Evolutionary conservation across 2,329 filamentous ascomycete genomes (phyloP), one percentile per base, ranked within the genome.

Genomic region (Pyricularia grisea): DNA sequence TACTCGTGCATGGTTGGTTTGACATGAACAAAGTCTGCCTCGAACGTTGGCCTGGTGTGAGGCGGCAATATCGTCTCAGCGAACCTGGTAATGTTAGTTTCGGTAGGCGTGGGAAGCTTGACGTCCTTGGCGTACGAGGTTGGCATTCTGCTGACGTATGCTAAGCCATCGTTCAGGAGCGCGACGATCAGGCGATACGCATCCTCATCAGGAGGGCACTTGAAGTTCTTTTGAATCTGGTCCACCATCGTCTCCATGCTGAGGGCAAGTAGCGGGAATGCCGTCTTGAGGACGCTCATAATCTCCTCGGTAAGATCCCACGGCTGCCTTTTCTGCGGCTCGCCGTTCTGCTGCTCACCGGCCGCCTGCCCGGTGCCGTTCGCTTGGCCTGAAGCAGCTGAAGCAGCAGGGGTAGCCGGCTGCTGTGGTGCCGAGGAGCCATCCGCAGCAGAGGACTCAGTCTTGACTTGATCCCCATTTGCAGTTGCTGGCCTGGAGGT

Each of bases 211-310:
- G 94, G 94, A 17, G 94, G 94, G 75, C 95, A 98, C 81, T 99
- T 99, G 87, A 99, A 99, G 80, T 98, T 91, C 83, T 98, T 98
- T 78, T 95, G 92, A 70, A 99, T 97, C 79, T 98, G 94, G 77
- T 99, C 95, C 33, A 98, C 94, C 93, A 98, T 99, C 0, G 94
- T 97, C 81, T 99, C 95, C 95, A 99, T 98, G 0, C 94, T 97
- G 63, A 98, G 83, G 11, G 96, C 95, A 74, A 99, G 86, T 23
- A 99, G 85, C 28, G 95, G 95, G 83, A 98, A 99, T 0, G 94
- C 94, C 7, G 95, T 98, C 84, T 99, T 98, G 68, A 99, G 88
- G 33, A 93, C 92, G 42, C 93, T 92, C 85, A 97, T 93, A 71
- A 99, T 93, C 77, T 98, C 94, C 74, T 99, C 95, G 0, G 93